Evolutionary conservation across 2,329 filamentous ascomycete species (phyloP), one percentile per base, ranked within the genome.

Genomic region (Fusarium liriodendri): DNA sequence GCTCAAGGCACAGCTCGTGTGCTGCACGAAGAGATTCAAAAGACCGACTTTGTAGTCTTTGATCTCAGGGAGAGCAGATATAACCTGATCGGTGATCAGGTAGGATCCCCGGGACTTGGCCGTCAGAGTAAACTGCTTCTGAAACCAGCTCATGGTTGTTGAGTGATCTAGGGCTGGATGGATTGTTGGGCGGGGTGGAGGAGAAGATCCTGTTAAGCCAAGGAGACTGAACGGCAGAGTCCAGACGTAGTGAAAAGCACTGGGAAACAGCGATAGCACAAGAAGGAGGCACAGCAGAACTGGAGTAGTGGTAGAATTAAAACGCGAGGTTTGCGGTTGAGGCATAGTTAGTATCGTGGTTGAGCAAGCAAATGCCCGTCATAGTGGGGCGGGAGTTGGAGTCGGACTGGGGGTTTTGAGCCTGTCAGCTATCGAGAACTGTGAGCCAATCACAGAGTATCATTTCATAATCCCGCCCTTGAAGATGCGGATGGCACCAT

Each of bases 21-120:
- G 97, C 85, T 99, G 96, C 64, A 98, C 89, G 83, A 98, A 99
- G 55, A 99, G 88, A 82, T 98, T 92, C 72, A 98, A 85, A 70
- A 97, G 84, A 52, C 95, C 95, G 77, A 97, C 90, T 82, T 96
- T 96, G 89, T 97, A 98, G 75, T 90, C 82, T 68, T 88, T 87
- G 74, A 98, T 89, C 84, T 98, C 95, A 5, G 96, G 95, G 1
- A 98, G 85, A 68, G 91, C 86, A 59, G 87, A 85, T 29, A 90
- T 77, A 65, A 98, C 89, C 62, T 92, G 87, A 81, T 95, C 91
- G 60, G 96, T 98, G 78, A 98, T 89, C 69, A 98, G 93, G 85
- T 98, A 98, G 62, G 91, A 94, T 81, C 97, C 97, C 70, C 95
- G 92, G 52, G 91, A 90, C 80, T 90, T 89, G 22, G 94, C 81